Percentiles rank a stretch among this genome's conserved stretches.
These are phyloP conservation scores for Fusarium circinatum DNA, from an alignment of 2,329 filamentous ascomycete species.

Conservation along the genomic window DNA sequence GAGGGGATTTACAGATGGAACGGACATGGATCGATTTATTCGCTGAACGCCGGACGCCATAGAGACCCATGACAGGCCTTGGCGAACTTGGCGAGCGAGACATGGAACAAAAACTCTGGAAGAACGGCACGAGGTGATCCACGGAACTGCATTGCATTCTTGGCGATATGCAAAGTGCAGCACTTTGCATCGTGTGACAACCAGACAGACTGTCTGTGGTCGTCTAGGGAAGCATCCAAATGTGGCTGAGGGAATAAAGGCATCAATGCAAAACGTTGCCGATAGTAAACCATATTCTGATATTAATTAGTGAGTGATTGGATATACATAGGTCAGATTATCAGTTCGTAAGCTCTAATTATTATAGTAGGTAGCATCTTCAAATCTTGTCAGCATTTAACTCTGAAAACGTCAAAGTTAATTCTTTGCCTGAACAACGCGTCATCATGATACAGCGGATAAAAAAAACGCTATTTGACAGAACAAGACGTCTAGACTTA, in stretches of 20 bases:
- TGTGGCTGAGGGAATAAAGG: background rate
- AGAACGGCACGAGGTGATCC: constrained; percentile 25
- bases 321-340: background rate
- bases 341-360: background rate
- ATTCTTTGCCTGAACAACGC: background rate
- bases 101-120: constrained; percentile 1
- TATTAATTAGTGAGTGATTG: background rate
- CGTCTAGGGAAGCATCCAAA: background rate
- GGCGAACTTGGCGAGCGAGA: constrained; percentile 7
- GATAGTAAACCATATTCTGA: background rate
- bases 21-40: constrained; percentile 9
- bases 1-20: background rate
- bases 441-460: constrained; percentile 17
- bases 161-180: constrained; percentile 7
- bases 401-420: background rate
- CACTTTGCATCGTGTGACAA: background rate
- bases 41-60: background rate
- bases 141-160: constrained; percentile 12
- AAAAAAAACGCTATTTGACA: background rate
- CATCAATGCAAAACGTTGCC: background rate
- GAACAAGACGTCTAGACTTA: background rate
- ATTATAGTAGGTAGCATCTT: background rate
- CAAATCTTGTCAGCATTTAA: constrained; percentile 3
- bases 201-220: background rate
- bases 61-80: constrained; percentile 4